phyloP scores from a whole-genome alignment of 305 asterid species.

The Fraxinus nigra region DNA sequence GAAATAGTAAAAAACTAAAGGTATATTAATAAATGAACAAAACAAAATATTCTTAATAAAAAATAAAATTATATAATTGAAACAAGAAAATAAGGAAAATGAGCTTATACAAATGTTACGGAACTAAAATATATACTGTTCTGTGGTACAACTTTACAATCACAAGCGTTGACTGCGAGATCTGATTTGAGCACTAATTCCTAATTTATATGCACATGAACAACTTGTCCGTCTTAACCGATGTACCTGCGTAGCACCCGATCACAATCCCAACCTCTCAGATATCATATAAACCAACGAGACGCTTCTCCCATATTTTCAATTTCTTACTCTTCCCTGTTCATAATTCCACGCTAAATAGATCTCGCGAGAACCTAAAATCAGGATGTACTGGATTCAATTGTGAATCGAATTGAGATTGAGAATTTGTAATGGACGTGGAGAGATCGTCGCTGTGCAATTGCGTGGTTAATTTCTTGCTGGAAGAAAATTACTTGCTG shows the following conservation, averaged over 20 bases:
- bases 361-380: conserved; percentile 29
- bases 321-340: conserved; percentile 20
- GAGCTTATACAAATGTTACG: too few relatives aligned
- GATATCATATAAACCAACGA: conserved; percentile 26
- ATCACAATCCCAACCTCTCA: conserved; percentile 2
- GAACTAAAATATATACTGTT: too few relatives aligned
- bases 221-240: not conserved
- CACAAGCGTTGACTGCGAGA: conserved; percentile 16
- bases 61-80: too few relatives aligned
- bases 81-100: too few relatives aligned
- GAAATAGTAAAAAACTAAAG: too few relatives aligned
- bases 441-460: conserved; percentile 98
- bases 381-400: conserved; percentile 24
- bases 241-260: conserved; percentile 25
- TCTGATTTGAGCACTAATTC: not conserved
- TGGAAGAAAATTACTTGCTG: conserved; percentile 89
- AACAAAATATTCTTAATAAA: too few relatives aligned
- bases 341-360: conserved; percentile 29
- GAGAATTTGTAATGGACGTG: conserved; percentile 67
- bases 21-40: too few relatives aligned
- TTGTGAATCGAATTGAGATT: conserved; percentile 27
- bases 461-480: conserved; percentile 89
- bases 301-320: not conserved
- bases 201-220: not conserved
- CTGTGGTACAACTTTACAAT: not conserved